A percentile compares a stretch with the other conserved stretches of the same genome.
These are phyloP conservation scores for Stereocaulon alpinum DNA, from an alignment of 495 filamentous ascomycete species.

Conservation along the genomic window DNA sequence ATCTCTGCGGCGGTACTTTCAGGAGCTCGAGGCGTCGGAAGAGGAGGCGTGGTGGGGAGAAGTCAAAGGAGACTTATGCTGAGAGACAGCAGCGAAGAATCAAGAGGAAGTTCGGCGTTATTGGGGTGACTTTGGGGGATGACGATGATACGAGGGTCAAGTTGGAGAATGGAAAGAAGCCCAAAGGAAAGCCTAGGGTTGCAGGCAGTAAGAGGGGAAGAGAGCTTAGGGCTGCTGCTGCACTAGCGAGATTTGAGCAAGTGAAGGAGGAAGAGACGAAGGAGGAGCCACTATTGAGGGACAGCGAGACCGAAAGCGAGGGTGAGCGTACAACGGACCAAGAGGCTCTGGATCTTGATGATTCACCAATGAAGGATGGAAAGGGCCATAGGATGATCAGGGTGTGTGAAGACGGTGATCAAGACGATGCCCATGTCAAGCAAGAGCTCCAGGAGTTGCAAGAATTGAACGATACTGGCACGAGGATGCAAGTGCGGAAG, in stretches of 20 bases:
- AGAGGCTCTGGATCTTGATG: conserved; percentile 43
- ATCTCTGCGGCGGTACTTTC: conserved; percentile 23
- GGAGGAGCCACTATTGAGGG: conserved; percentile 23
- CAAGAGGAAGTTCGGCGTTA: conserved; percentile 61
- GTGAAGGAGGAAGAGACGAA: conserved; percentile 28
- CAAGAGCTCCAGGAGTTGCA: conserved; percentile 52
- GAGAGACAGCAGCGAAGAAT: conserved; percentile 39
- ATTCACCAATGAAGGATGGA: conserved; percentile 46
- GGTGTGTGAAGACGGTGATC: conserved; percentile 62
- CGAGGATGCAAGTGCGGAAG: neutral
- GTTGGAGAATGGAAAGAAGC: conserved; percentile 53
- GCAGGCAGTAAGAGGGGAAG: conserved; percentile 59
- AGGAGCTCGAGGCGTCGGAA: conserved; percentile 20
- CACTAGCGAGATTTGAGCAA: conserved; percentile 57
- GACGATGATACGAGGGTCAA: conserved; percentile 51
- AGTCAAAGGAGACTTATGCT: conserved; percentile 19
- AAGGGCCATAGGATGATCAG: conserved; percentile 54
- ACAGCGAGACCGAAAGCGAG: conserved; percentile 24
- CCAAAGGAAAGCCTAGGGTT: conserved; percentile 55
- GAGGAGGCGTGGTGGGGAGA: conserved; percentile 18
- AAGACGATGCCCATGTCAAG: conserved; percentile 46
- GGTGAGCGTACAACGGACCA: conserved; percentile 22
- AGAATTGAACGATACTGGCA: conserved; percentile 11
- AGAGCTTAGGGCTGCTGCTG: conserved; percentile 66
- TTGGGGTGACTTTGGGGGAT: conserved; percentile 55